Base-by-base conservation (phyloP, 225 moss, liverwort and hornwort genomes). In the Asterella californica region DNA sequence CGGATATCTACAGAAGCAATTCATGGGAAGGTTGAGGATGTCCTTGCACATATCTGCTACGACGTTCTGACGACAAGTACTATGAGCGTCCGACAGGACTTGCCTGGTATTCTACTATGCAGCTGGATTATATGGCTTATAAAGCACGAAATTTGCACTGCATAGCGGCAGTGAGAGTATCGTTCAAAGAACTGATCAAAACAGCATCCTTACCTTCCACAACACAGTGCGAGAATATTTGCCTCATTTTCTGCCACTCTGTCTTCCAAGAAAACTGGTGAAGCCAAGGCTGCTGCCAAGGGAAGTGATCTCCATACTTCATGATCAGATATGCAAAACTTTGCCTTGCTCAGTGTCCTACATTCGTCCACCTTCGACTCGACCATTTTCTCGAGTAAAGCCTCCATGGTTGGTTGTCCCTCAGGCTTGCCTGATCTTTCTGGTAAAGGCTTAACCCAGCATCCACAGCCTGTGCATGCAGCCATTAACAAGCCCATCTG, bases 311-410 rank as follows among this genome's bases (percentile, higher is more conserved):
- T 85, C 94, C 92, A 92, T 0, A 81, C 81, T 79, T 92, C 90
- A 68, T 87, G 50, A 55, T 90, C 89, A 66, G 94, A 90, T 17
- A 91, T 85, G 82, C 94, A 94, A 82, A 92, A 92, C 79, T 77
- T 82, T 27, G 94, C 85, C 29, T 90, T 79, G 5, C 72, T 70
- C 15, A 83, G 57, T 22, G 87, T 81, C 69, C 68, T 71, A 66
- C 60, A 37, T 52, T 72, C 77, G 54, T 69, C 82, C 34, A 90
- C 91, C 81, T 81, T 81, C 19, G 81, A 83, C 79, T 68, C 59
- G 0, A 86, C 14, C 79, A 83, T 76, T 50, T 45, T 78, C 57
- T 79, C 50, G 60, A 85, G 70, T 37, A 52, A 21, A 19, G 18
- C 29, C 0, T 78, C 77, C 17, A 33, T 27, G 30, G 54, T 24